phyloP scores from a whole-genome alignment of 306 rosid genomes.

The Rosa lucieae region DNA sequence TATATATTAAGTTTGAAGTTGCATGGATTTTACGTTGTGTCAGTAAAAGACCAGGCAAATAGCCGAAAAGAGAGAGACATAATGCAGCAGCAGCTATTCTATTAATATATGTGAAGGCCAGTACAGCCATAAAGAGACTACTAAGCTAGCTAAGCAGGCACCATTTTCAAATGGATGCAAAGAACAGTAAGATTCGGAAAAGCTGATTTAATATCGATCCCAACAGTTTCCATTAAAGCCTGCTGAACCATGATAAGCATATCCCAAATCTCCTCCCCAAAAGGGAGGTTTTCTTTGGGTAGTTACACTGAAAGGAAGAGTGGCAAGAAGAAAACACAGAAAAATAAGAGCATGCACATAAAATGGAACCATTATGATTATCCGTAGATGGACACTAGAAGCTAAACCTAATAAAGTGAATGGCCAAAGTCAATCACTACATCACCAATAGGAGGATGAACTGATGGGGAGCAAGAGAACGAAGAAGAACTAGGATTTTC shows the following conservation, averaged over 20 bases:
- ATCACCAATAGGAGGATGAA: constrained; percentile 57
- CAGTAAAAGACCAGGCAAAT: constrained; percentile 44
- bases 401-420: constrained; percentile 43
- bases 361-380: constrained; percentile 7
- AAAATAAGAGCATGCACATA: constrained; percentile 31
- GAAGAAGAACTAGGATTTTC: constrained; percentile 52
- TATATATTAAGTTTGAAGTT: background rate
- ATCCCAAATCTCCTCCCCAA: constrained; percentile 20
- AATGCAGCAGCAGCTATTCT: constrained; percentile 11
- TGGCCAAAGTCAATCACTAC: constrained; percentile 52
- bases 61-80: constrained; percentile 33
- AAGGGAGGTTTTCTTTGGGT: constrained; percentile 28
- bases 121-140: background rate
- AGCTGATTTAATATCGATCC: background rate
- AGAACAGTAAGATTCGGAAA: background rate
- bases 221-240: constrained; percentile 22
- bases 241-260: constrained; percentile 10
- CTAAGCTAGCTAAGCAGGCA: background rate
- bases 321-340: constrained; percentile 22
- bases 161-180: constrained; percentile 2
- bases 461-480: constrained; percentile 47
- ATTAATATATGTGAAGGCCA: background rate
- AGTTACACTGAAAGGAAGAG: constrained; percentile 35
- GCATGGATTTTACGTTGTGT: constrained; percentile 40
- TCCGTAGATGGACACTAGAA: constrained; percentile 2